Percentiles rank a stretch among this genome's conserved stretches.
These are phyloP conservation scores for Puccinellia tenuiflora DNA, from an alignment of 176 grass and related monocot species.

Conservation along the genomic window DNA sequence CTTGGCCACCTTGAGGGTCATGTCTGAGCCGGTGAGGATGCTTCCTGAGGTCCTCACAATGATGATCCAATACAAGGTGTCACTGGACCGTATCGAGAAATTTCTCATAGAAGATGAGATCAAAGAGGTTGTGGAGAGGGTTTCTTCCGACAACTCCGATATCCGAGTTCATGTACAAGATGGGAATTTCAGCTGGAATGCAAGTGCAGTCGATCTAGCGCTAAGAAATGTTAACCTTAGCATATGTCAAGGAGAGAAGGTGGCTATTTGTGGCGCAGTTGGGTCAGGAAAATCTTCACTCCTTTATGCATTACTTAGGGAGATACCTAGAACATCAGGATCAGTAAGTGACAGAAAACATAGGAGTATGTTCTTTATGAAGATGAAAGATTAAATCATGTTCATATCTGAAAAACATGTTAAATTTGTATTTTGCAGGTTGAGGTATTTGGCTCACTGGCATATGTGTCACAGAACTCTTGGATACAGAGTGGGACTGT, in stretches of 20 bases:
- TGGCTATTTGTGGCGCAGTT: constrained; percentile 77
- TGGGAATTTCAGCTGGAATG: constrained; percentile 62
- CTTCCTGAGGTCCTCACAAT: constrained; percentile 75
- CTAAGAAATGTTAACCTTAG: constrained; percentile 53
- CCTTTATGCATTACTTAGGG: constrained; percentile 70
- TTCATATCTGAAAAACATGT: neutral
- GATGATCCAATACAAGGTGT: constrained; percentile 91
- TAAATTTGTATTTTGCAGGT: constrained; percentile 43
- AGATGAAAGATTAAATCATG: neutral
- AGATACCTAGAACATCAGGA: constrained; percentile 77
- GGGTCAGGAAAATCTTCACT: constrained; percentile 89
- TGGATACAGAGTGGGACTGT: constrained; percentile 95
- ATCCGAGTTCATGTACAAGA: constrained; percentile 40
- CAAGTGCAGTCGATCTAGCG: constrained; percentile 33
- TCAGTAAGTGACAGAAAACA: constrained; percentile 44
- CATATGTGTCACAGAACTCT: constrained; percentile 84
- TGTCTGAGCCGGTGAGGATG: constrained; percentile 80
- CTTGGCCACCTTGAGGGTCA: constrained; percentile 64
- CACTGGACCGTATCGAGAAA: constrained; percentile 62
- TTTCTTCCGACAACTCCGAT: constrained; percentile 17
- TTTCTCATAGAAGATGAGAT: constrained; percentile 91
- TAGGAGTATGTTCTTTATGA: neutral
- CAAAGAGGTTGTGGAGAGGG: constrained; percentile 49
- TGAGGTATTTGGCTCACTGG: constrained; percentile 59
- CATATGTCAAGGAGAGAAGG: constrained; percentile 55